Base-by-base conservation (phyloP, 768 basidiomycete species). In the Mycena amicta region DNA sequence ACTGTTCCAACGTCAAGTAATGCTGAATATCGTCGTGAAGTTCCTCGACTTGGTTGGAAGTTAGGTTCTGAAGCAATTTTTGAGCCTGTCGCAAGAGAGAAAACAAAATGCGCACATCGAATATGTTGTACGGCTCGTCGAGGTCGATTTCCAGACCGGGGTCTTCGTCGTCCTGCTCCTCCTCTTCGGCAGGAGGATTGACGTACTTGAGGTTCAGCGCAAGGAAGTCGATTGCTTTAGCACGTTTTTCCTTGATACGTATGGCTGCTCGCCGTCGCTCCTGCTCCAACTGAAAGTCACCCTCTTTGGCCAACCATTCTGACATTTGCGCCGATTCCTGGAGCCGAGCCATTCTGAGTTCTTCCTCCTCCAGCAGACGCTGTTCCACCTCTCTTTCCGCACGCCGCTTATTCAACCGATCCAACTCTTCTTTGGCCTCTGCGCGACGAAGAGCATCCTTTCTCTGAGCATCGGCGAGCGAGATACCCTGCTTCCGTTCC, bases 301-400 rank as follows among this genome's bases (percentile, higher is more conserved):
- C 96, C 67, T 99, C 97, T 74, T 95, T 95, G 33, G 92, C 86
- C 60, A 98, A 80, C 97, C 97, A 99, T 57, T 97, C 95, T 4
- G 93, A 90, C 95, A 98, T 98, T 68, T 97, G 94, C 5, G 90
- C 93, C 23, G 95, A 94, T 75, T 99, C 97, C 51, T 93, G 89
- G 55, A 96, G 68, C 53, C 95, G 82, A 59, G 90, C 88, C 85
- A 95, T 92, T 62, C 90, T 80, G 60, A 92, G 73, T 66, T 95
- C 93, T 73, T 99, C 97, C 68, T 98, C 93, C 68, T 99, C 97
- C 29, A 95, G 77, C 23, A 98, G 75, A 59, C 81, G 81, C 72
- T 89, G 86, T 67, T 98, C 97, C 2, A 86, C 89, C 71, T 99
- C 97, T 55, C 97, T 81, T 67, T 98, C 93, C 30, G 95, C 95